Evolutionary conservation across 768 basidiomycete genomes (phyloP), one percentile per base, ranked within the genome.

Genomic region (Chalciporus pseudorubinellus): DNA sequence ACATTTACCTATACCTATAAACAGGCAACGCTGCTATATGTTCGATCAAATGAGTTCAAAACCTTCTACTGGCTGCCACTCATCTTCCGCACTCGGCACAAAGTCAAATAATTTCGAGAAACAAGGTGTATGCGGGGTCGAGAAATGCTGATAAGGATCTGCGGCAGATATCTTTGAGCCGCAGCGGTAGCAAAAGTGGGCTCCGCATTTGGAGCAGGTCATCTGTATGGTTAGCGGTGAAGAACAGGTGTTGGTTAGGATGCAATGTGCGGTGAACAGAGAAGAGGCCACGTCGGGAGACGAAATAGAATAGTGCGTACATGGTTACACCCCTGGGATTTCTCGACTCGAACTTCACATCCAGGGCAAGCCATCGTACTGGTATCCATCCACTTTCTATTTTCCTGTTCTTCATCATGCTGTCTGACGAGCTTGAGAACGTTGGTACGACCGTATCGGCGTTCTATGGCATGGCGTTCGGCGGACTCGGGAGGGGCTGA

Each of bases 151-250:
- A 57, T 91, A 92, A 0, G 89, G 87, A 53, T 84, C 70, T 14
- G 55, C 58, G 7, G 69, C 59, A 0, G 68, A 44, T 21, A 92
- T 66, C 57, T 74, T 77, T 1, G 67, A 51, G 5, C 87, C 90
- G 63, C 91, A 92, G 6, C 84, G 79, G 60, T 89, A 92, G 72
- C 91, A 93, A 61, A 91, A 93, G 62, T 93, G 91, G 44, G 80
- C 75, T 26, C 69, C 61, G 68, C 91, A 93, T 57, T 82, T 85
- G n/a, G 73, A 69, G 60, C 87, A 92, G 7, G 80, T 87, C 88
- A 90, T 90, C 88, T 89, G 53, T 33, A 39, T 9, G 47, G 53
- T 43, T 29, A 61, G 58, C 20, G 20, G 29, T 51, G 26, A 16
- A 19, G 20, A 8, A 39, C 12, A 16, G 12, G 43, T 29, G 14